A percentile compares a stretch with the other conserved stretches of the same genome.
Evolutionary conservation across 1,139 yeast species (phyloP).

Genomic region (Yamadazyma sp.): DNA sequence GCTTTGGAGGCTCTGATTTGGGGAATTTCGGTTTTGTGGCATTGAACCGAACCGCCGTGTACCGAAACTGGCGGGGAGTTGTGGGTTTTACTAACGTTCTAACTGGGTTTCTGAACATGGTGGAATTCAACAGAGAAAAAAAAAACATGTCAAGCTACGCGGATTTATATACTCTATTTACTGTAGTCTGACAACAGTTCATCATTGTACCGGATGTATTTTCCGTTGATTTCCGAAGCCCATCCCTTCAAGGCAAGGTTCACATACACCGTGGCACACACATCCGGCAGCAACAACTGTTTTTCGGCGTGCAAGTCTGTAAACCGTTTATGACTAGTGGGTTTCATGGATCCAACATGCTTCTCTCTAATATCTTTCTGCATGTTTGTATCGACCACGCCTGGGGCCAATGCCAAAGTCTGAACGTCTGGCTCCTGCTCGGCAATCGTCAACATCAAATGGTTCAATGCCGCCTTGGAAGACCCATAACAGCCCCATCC

Average conservation of each 20-base stretch:
- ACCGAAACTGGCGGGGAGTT: not conserved
- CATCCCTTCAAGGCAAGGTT: conserved; percentile 63
- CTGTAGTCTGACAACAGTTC: conserved; percentile 21
- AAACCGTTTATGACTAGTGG: conserved; percentile 57
- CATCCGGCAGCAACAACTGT: conserved; percentile 60
- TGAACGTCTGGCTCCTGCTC: conserved; percentile 61
- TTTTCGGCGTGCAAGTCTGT: conserved; percentile 54
- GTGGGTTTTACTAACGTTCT: not conserved
- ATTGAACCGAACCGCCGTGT: conserved; percentile 1
- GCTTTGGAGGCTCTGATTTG: conserved; percentile 6
- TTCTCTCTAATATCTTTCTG: conserved; percentile 70
- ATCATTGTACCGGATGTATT: conserved; percentile 62
- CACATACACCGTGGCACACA: conserved; percentile 70
- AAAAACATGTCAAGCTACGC: not conserved
- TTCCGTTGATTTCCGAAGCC: conserved; percentile 55
- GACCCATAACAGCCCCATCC: conserved; percentile 93
- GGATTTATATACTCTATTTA: not conserved
- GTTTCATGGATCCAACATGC: conserved; percentile 57
- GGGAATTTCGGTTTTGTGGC: conserved; percentile 8
- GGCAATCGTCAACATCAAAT: conserved; percentile 63
- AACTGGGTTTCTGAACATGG: not conserved
- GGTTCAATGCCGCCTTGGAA: conserved; percentile 87
- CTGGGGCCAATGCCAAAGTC: conserved; percentile 81
- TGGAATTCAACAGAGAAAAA: too few relatives aligned
- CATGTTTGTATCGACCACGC: conserved; percentile 89